Evolutionary conservation across 2,329 filamentous ascomycete genomes (phyloP), one percentile per base, ranked within the genome.

Genomic region (Fusarium sp.): DNA sequence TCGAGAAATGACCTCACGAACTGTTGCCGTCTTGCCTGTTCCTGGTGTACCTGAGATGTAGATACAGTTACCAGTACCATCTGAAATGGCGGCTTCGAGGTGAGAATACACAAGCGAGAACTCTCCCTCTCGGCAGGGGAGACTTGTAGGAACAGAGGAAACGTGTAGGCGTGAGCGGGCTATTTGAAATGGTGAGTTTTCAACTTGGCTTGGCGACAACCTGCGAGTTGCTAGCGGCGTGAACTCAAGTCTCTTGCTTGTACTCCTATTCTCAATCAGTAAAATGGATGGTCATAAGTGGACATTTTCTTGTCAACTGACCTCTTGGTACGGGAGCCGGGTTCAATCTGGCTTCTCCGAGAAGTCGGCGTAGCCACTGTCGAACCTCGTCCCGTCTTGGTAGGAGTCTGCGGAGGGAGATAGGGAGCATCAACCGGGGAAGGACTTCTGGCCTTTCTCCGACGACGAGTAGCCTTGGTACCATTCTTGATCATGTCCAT

Each of bases 41-140:
- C 97, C 97, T 0, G 97, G 97, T 0, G 96, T 98, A n/a, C 97
- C 97, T 1, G 97, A 98, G 69, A 99, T 99, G 84, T 99, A 99
- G 80, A 99, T 98, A 82, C 97, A 99, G 33, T 96, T 94, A 15
- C 97, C 97, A 2, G 93, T 94, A 20, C 96, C 97, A 75, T 98
- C 96, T 15, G 93, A 93, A 79, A 99, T 99, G 62, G 97, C 97
- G 9, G 95, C 93, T 80, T 98, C 95, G 37, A 99, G 91, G 81
- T 98, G 95, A 6, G 94, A 94, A 80, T 98, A 98, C 8, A 99
- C 97, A 3, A 94, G 91, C 11, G 92, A 90, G 82, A 99, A 99
- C 81, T 99, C 97, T 37, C 91, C 91, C 80, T 98, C 96, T 70
- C 97, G 92, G 80, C 97, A 98, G 11, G 97, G 97, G 7, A 99